Percentiles rank a stretch among this genome's conserved stretches.
These are phyloP conservation scores for Bolboschoenus planiculmis DNA, from an alignment of 176 grass and related monocot species.

Conservation along the genomic window DNA sequence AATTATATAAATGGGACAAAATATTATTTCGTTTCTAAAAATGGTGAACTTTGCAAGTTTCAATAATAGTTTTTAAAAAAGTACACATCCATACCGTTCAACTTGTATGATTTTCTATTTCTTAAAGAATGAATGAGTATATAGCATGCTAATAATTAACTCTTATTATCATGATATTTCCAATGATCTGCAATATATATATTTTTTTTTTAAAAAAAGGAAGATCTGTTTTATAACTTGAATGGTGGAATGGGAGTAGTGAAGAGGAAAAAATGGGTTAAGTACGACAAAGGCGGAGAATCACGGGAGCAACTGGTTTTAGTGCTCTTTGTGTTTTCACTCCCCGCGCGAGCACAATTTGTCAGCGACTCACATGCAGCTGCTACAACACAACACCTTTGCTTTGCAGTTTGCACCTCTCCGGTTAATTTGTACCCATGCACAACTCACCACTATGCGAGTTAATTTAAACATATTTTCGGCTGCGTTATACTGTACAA, in stretches of 20 bases:
- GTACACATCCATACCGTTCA: too few species aligned
- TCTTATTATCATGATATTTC: too few species aligned
- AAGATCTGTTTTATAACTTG: background rate
- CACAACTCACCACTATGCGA: background rate
- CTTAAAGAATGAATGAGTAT: too few species aligned
- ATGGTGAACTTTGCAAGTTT: too few species aligned
- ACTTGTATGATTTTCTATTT: too few species aligned
- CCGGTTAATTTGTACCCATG: background rate
- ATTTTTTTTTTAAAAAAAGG: background rate
- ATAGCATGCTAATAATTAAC: too few species aligned
- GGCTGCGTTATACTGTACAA: too few species aligned
- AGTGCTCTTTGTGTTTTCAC: slow-evolving; percentile 33
- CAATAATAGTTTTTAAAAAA: too few species aligned
- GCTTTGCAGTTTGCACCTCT: background rate
- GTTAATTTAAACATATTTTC: too few species aligned
- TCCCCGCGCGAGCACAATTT: slow-evolving; percentile 35
- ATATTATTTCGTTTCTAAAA: too few species aligned
- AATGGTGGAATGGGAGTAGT: background rate
- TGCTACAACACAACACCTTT: background rate
- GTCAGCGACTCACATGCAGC: slow-evolving; percentile 58
- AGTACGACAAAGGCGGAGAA: slow-evolving; percentile 52
- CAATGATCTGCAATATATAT: too few species aligned
- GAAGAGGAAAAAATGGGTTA: slow-evolving; percentile 14
- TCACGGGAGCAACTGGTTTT: slow-evolving; percentile 53
- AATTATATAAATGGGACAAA: too few species aligned